Percentiles rank a stretch among this genome's conserved stretches.
Evolutionary conservation across 805 yeast species (phyloP).

Genomic region (Barnettozyma siamensis): DNA sequence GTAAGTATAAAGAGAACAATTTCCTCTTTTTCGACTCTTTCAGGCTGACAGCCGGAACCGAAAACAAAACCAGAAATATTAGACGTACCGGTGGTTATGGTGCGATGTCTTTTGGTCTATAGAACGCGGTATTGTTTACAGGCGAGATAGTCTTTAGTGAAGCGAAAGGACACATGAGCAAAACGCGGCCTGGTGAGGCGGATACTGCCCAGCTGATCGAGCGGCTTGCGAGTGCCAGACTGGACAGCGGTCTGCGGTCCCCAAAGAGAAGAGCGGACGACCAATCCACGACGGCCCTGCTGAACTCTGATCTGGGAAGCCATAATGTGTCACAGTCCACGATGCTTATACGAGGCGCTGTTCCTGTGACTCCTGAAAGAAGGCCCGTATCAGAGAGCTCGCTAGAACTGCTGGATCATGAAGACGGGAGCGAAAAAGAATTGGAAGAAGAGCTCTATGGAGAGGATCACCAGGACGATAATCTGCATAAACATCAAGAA

Average conservation of each 20-base stretch:
- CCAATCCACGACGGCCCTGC: conserved; percentile 7
- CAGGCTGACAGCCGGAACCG: too few relatives aligned
- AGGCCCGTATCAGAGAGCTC: conserved; percentile 22
- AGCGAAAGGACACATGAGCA: too few relatives aligned
- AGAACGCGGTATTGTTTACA: too few relatives aligned
- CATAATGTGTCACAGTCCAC: conserved; percentile 20
- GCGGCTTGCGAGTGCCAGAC: conserved; percentile 2
- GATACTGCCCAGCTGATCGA: conserved; percentile 7
- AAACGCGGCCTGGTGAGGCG: conserved; percentile 7
- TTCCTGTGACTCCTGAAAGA: conserved; percentile 16
- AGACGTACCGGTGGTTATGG: too few relatives aligned
- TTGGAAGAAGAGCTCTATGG: not conserved
- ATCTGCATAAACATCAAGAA: not conserved
- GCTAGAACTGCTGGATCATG: conserved; percentile 9
- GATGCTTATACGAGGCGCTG: conserved; percentile 11
- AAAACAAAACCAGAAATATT: too few relatives aligned
- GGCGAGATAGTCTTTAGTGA: too few relatives aligned
- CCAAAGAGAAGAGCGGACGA: not conserved
- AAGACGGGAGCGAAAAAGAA: conserved; percentile 2
- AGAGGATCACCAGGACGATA: not conserved
- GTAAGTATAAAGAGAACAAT: too few relatives aligned
- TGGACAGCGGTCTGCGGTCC: not conserved
- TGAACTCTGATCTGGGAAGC: conserved; percentile 1
- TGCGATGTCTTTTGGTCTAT: too few relatives aligned
- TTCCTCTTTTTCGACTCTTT: too few relatives aligned